A percentile compares a stretch with the other conserved stretches of the same genome.
Conservation (phyloP, 1,284 basidiomycete species). For the Fomitopsis pinicola region DNA sequence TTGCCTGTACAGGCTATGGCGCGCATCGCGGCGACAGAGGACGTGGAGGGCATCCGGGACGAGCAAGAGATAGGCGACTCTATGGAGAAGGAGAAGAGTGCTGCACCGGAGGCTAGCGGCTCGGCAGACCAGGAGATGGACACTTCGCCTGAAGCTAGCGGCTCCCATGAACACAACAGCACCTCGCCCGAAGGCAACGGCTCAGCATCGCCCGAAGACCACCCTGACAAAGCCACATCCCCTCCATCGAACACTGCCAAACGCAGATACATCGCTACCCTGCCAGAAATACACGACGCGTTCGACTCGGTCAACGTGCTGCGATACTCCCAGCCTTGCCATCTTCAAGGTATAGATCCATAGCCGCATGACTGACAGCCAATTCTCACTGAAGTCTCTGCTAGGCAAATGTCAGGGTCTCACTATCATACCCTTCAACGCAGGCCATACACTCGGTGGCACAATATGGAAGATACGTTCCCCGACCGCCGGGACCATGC, state of each 20-base stretch:
- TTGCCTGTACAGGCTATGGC: slow-evolving; percentile 97
- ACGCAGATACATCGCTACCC: slow-evolving; percentile 68
- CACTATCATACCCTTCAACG: slow-evolving; percentile 94
- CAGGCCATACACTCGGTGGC: slow-evolving; percentile 94
- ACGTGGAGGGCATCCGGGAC: slow-evolving; percentile 74
- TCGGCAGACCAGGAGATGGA: too few species aligned
- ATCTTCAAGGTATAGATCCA: slow-evolving; percentile 74
- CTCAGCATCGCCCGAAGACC: slow-evolving; percentile 9
- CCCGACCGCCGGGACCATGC: slow-evolving; percentile 91
- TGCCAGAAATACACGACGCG: slow-evolving; percentile 88
- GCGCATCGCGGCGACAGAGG: slow-evolving; percentile 82
- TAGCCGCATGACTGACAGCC: neutral
- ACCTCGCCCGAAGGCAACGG: slow-evolving; percentile 7
- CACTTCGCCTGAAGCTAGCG: neutral
- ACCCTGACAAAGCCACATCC: neutral
- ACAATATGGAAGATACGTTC: slow-evolving; percentile 99
- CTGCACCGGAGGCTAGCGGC: neutral
- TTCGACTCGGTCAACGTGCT: slow-evolving; percentile 92
- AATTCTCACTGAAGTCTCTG: slow-evolving; percentile 1
- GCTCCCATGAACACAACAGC: neutral
- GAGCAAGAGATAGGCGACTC: slow-evolving; percentile 60
- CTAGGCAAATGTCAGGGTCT: slow-evolving; percentile 86
- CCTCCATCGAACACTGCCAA: slow-evolving; percentile 11
- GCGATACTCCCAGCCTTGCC: slow-evolving; percentile 93
- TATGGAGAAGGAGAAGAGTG: slow-evolving; percentile 9